Conservation (phyloP, 1,139 yeast genomes). For the Meyerozyma elateridarum region DNA sequence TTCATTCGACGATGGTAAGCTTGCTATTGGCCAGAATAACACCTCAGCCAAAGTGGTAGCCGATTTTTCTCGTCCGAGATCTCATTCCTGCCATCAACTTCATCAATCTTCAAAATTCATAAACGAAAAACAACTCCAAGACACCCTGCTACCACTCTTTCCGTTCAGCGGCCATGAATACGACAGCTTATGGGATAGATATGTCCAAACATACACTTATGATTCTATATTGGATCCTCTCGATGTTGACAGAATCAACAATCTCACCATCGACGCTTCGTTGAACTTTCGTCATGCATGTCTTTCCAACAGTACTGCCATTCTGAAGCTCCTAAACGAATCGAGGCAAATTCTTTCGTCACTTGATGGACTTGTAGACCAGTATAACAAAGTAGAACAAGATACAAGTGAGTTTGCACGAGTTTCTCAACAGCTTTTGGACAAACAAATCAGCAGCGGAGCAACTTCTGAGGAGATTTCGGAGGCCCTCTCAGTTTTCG, state of each 20-base stretch:
- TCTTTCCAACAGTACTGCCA: slow-evolving; percentile 24
- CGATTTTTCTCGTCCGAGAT: slow-evolving; percentile 3
- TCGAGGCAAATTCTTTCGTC: slow-evolving; percentile 37
- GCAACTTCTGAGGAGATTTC: slow-evolving; percentile 46
- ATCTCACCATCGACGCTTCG: slow-evolving; percentile 26
- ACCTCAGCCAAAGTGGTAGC: slow-evolving; percentile 8
- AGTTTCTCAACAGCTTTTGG: slow-evolving; percentile 50
- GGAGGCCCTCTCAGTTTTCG: slow-evolving; percentile 55
- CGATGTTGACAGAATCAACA: slow-evolving; percentile 29
- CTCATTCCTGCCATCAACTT: slow-evolving; percentile 6
- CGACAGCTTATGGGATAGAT: slow-evolving; percentile 26
- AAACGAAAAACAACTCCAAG: slow-evolving; percentile 2
- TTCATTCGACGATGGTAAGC: slow-evolving; percentile 17
- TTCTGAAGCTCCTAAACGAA: slow-evolving; percentile 35
- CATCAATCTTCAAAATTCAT: too few species aligned
- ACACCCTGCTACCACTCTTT: slow-evolving; percentile 12
- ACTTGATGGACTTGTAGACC: slow-evolving; percentile 40
- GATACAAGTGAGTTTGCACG: slow-evolving; percentile 64
- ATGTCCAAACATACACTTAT: slow-evolving; percentile 32
- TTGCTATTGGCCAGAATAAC: slow-evolving; percentile 12
- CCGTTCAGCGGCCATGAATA: slow-evolving; percentile 39
- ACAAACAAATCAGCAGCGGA: slow-evolving; percentile 44
- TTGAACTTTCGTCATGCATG: slow-evolving; percentile 41
- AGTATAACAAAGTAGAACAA: slow-evolving; percentile 50
- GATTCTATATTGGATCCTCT: slow-evolving; percentile 31